phyloP scores from a whole-genome alignment of 768 basidiomycete genomes.

The Trametes cubensis region DNA sequence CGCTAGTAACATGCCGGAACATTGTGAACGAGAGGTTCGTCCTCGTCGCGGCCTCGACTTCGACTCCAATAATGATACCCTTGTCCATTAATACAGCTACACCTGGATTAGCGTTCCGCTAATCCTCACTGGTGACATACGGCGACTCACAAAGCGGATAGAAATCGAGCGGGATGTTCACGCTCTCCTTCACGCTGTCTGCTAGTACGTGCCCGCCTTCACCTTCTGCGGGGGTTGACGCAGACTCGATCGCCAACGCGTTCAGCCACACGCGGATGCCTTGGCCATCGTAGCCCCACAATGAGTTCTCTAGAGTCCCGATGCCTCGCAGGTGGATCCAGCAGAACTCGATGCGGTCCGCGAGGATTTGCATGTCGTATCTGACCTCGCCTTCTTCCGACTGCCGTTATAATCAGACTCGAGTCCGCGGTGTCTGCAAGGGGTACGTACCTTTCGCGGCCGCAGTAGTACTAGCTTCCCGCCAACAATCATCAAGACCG shows the following conservation, averaged over 20 bases:
- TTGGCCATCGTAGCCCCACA: constrained; percentile 95
- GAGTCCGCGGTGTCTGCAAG: too few relatives aligned
- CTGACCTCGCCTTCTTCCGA: constrained; percentile 86
- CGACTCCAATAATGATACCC: constrained; percentile 95
- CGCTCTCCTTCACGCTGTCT: constrained; percentile 79
- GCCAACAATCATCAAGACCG: constrained; percentile 93
- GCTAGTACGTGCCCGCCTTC: constrained; percentile 1
- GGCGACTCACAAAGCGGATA: constrained; percentile 83
- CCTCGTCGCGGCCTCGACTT: constrained; percentile 80
- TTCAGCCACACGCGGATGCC: constrained; percentile 94
- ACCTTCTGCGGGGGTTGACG: constrained; percentile 43
- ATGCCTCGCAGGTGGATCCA: constrained; percentile 98
- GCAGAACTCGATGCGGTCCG: constrained; percentile 96
- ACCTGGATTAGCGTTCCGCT: constrained; percentile 11
- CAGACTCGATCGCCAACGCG: constrained; percentile 83
- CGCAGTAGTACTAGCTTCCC: constrained; percentile 87
- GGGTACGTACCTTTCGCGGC: constrained; percentile 76
- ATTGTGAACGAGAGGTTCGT: constrained; percentile 83
- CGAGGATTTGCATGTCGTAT: constrained; percentile 97
- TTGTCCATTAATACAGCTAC: constrained; percentile 98
- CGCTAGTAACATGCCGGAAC: constrained; percentile 90
- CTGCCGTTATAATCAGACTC: constrained; percentile 43
- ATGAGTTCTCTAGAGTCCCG: constrained; percentile 89
- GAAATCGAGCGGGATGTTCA: constrained; percentile 89
- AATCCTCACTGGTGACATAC: not conserved